Base-by-base conservation (phyloP, 2,329 filamentous ascomycete genomes). In the Fusarium poae region DNA sequence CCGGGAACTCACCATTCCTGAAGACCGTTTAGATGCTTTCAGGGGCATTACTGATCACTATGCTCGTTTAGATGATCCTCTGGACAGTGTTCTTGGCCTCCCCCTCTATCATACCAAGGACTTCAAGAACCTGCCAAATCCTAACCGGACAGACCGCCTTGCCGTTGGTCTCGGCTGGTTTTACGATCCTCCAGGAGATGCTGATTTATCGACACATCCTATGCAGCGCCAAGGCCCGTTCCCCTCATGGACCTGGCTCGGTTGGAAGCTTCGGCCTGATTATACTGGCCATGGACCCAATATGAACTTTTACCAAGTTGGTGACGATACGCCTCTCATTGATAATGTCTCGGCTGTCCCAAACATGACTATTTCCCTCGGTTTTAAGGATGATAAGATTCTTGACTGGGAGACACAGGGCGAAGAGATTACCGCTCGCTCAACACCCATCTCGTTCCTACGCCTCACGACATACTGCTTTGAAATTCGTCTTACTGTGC, bases 181-280 rank as follows among this genome's bases (percentile, higher is more conserved):
- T 43, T 68, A 75, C 29, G 74, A 76, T 40, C 72, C 72, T 23
- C 56, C 70, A 27, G 65, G 71, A 6, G 68, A 72, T 34, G 46
- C 35, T 5, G 65, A 72, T 16, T 30, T 57, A 37, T 56, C 68
- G 25, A 51, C 67, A n/a, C 69, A 75, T 40, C 75, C 76, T 27
- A 72, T 75, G 57, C 74, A 65, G 35, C 71, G 72, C 37, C 69
- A 74, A 18, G 72, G 69, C 25, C 52, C 70, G 5, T 79, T 77
- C 44, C 79, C 79, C 3, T 80, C 79, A 0, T 80, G 79, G 79
- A 78, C 77, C 6, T 80, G 79, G 79, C 75, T 80, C 9, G 73
- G 77, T 6, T 80, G 79, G 79, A 74, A 73, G 27, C 63, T 74
- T 10, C 73, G 77, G 5, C 54, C 65, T 3, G 74, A 72, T 4